Conservation (phyloP, 2,329 filamentous ascomycete species). For the Alternaria solani region DNA sequence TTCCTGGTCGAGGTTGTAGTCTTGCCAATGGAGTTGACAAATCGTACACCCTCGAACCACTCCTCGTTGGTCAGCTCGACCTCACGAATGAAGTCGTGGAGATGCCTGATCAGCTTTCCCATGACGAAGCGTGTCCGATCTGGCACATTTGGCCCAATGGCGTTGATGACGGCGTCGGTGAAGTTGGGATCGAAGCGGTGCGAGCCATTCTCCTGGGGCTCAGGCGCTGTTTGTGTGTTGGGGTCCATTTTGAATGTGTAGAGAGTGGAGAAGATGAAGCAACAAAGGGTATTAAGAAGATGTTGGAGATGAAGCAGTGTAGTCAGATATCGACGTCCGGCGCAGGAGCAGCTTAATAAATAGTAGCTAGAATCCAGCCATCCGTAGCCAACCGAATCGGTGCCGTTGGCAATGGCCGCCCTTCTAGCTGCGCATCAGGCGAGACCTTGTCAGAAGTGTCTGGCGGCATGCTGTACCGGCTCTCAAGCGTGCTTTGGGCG, state of each 20-base stretch:
- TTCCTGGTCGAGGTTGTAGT: constrained; percentile 73
- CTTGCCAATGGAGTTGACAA: constrained; percentile 77
- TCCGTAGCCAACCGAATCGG: constrained; percentile 27
- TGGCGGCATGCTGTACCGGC: constrained; percentile 32
- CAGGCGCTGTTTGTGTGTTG: constrained; percentile 34
- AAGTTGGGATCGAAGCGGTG: constrained; percentile 76
- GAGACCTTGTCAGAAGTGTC: constrained; percentile 14
- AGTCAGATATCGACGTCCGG: constrained; percentile 10
- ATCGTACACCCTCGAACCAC: constrained; percentile 78
- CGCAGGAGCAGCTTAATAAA: constrained; percentile 28
- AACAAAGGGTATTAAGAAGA: neutral
- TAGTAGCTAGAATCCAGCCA: constrained; percentile 8
- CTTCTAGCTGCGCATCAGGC: constrained; percentile 35
- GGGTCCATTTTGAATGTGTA: constrained; percentile 20
- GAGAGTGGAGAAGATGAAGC: neutral
- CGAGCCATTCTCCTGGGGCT: constrained; percentile 28
- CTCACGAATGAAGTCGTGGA: constrained; percentile 81
- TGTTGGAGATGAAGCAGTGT: neutral
- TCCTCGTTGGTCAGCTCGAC: constrained; percentile 79
- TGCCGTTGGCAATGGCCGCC: constrained; percentile 32
- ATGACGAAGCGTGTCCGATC: constrained; percentile 72
- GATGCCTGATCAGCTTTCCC: constrained; percentile 70
- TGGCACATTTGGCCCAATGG: constrained; percentile 74
- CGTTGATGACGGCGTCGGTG: constrained; percentile 75
- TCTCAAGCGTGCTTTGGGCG: constrained; percentile 14